Evolutionary conservation across 495 filamentous ascomycete genomes (phyloP).

Genomic region (Talaromyces nanjingensis): DNA sequence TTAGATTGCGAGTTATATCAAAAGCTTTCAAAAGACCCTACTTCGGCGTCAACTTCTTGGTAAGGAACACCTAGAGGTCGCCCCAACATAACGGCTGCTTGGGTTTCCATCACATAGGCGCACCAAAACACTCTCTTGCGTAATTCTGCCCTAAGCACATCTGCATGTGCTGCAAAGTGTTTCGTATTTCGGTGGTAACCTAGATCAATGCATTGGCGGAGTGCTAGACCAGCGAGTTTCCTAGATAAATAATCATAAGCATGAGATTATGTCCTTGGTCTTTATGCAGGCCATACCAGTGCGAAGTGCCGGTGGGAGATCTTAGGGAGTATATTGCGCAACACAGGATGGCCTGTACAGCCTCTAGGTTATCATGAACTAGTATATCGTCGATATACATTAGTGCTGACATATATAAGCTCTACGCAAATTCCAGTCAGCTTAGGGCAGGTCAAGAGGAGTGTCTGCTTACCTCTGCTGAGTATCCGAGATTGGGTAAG

Average conservation of each 20-base stretch:
- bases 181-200: constrained; percentile 15
- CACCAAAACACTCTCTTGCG: constrained; percentile 15
- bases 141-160: constrained; percentile 9
- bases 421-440: background rate
- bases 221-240: constrained; percentile 14
- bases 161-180: background rate
- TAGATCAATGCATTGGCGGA: constrained; percentile 17
- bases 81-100: constrained; percentile 12
- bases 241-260: constrained; percentile 6
- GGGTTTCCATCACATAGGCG: constrained; percentile 11
- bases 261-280: background rate
- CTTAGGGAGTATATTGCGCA: constrained; percentile 15
- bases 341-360: constrained; percentile 16
- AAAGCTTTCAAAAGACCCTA: background rate
- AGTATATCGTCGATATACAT: constrained; percentile 12
- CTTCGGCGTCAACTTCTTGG: constrained; percentile 14
- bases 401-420: constrained; percentile 4
- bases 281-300: constrained; percentile 10
- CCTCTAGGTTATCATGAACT: constrained; percentile 10
- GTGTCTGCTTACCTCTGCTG: background rate
- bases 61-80: constrained; percentile 13
- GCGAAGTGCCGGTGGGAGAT: constrained; percentile 8
- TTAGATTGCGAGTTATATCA: background rate
- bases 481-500: constrained; percentile 7
- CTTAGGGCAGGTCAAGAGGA: background rate